phyloP scores from a whole-genome alignment of 83 land plant genomes.

The Diphasiastrum complanatum region DNA sequence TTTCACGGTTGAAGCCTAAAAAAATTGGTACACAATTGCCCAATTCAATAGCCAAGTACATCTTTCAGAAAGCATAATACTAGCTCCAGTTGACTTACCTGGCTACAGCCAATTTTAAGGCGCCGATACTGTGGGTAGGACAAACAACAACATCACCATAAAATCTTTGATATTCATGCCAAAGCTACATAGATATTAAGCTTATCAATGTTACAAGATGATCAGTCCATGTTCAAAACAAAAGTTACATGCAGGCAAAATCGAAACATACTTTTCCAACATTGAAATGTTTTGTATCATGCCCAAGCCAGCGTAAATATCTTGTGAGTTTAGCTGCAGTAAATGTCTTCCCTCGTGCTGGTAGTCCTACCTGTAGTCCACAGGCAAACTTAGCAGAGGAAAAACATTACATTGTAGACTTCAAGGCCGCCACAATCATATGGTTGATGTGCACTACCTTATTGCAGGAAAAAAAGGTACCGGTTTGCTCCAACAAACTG shows the following conservation, averaged over 20 bases:
- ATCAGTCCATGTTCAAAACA: neutral
- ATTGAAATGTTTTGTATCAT: constrained; percentile 99
- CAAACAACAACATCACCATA: neutral
- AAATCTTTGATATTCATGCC: neutral
- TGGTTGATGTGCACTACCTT: no score
- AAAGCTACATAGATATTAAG: neutral
- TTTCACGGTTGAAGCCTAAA: no score
- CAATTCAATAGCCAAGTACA: no score
- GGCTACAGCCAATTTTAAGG: constrained; percentile 84
- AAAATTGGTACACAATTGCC: no score
- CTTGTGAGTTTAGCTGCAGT: constrained; percentile 97
- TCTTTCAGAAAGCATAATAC: no score
- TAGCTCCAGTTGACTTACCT: no score
- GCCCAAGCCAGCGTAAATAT: constrained; percentile 98
- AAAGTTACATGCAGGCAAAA: neutral
- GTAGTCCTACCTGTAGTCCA: constrained; percentile 71
- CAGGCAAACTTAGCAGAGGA: neutral
- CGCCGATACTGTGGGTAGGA: constrained; percentile 74
- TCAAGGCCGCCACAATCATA: no score
- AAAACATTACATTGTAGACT: neutral
- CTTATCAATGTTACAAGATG: neutral
- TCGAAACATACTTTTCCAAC: constrained; percentile 76
- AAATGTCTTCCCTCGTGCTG: constrained; percentile 98
- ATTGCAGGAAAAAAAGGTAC: no score
- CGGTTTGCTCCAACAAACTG: no score